Evolutionary conservation across 1,284 basidiomycete genomes (phyloP), one percentile per base, ranked within the genome.

Genomic region (Trichosporon sp.): DNA sequence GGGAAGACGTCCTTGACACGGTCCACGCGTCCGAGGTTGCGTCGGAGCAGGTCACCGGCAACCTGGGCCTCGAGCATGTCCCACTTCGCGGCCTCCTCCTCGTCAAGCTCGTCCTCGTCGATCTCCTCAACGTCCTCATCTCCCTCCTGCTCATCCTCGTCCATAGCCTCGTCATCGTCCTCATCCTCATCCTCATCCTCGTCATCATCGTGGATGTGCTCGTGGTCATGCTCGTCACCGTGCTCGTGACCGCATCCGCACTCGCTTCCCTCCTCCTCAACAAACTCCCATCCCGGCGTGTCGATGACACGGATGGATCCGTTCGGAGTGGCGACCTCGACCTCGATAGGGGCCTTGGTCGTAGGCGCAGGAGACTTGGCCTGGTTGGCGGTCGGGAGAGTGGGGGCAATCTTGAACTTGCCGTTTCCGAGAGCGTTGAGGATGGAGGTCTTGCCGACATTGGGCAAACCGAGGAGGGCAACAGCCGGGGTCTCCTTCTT

Each of bases 11-110:
- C 94, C 80, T 93, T 92, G 69, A 98, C 85, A 51, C 90, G 87
- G 80, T 98, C 96, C 51, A 98, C 90, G 75, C 92, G 88, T 38
- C 95, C 92, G 74, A 91, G 88, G 78, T 90, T 92, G 67, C 94
- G 87, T 73, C 93, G 77, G 27, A 95, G 81, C 69, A 92, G 86
- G 76, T 95, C 92, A 56, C 85, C 87, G 15, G 88, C 88, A 56
- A 89, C 88, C 35, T 82, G 76, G 12, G 77, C 81, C 69, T 86
- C 85, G 69, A 83, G 73, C 25, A 79, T 74, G 69, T 85, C 84
- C 74, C 85, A 84, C 44, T 82, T 81, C 42, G 85, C 85, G 51
- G 84, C 86, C 18, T 86, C 85, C 56, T 85, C 84, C 34, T 80
- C 79, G 9, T 74, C 72, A 12, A 68, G 73, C 71, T 85, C 85